These are phyloP conservation scores for Esteya vermicola DNA, from an alignment of 2,329 filamentous ascomycete genomes.

Conservation along the genomic window DNA sequence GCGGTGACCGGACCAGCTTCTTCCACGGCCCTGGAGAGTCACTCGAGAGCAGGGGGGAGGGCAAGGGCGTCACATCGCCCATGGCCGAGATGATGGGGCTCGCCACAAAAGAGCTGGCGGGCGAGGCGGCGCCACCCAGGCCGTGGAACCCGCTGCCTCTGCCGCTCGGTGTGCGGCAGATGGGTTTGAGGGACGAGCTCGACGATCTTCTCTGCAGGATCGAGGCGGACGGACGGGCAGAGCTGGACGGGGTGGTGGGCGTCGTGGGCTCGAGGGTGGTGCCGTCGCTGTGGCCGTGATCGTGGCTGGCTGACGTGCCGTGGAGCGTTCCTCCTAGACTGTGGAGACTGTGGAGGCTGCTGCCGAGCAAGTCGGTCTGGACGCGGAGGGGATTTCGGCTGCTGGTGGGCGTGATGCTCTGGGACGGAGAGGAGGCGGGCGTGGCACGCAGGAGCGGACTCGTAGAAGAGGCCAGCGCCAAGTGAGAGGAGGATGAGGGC, in stretches of 20 bases:
- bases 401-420: no score
- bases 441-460: not conserved
- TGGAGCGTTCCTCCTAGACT: no score
- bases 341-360: no score
- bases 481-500: not conserved
- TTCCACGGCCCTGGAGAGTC: conserved; percentile 57
- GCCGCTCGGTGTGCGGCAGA: conserved; percentile 47
- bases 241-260: conserved; percentile 9
- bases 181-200: conserved; percentile 30
- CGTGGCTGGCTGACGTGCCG: not conserved
- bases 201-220: conserved; percentile 25
- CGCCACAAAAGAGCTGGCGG: conserved; percentile 52
- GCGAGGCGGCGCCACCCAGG: conserved; percentile 34
- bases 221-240: conserved; percentile 13
- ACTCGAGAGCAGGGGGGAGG: conserved; percentile 54
- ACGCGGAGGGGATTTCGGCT: not conserved
- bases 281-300: not conserved
- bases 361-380: no score
- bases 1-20: conserved; percentile 31
- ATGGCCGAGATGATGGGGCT: conserved; percentile 63
- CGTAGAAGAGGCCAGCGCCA: not conserved
- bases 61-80: conserved; percentile 65
- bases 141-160: conserved; percentile 35
- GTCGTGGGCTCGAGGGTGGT: no score
- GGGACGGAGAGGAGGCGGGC: not conserved